Evolutionary conservation across 2,329 filamentous ascomycete genomes (phyloP).

Genomic region (Periconia digitata): DNA sequence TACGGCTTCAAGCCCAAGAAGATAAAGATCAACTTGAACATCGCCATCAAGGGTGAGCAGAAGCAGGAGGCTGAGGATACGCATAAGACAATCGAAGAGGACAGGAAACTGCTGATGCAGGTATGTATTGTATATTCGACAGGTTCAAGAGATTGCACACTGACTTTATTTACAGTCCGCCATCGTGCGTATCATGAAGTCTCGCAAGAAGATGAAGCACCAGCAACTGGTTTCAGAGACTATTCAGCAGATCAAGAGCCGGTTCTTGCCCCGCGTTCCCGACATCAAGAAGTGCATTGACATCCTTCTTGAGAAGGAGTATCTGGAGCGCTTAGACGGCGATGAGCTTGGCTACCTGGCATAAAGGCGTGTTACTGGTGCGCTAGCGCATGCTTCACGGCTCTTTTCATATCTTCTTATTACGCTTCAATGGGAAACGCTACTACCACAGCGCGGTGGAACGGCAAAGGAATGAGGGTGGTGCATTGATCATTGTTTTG

Average conservation of each 20-base stretch:
- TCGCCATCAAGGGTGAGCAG: constrained; percentile 90
- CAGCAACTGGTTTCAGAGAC: constrained; percentile 91
- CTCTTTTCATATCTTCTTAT: neutral
- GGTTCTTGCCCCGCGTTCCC: constrained; percentile 87
- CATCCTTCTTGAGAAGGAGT: constrained; percentile 97
- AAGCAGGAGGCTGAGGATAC: constrained; percentile 97
- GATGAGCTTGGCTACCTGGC: constrained; percentile 95
- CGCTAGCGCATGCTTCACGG: neutral
- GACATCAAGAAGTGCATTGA: constrained; percentile 99
- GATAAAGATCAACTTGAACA: constrained; percentile 93
- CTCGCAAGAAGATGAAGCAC: constrained; percentile 98
- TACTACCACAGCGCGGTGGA: too few relatives aligned
- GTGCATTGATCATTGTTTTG: too few relatives aligned
- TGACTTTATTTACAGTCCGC: constrained; percentile 68
- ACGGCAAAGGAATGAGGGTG: too few relatives aligned
- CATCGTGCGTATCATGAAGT: constrained; percentile 99
- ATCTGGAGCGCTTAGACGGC: constrained; percentile 90
- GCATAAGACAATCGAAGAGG: constrained; percentile 99
- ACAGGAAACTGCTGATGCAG: constrained; percentile 94
- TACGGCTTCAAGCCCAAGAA: constrained; percentile 98
- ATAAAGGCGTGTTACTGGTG: constrained; percentile 45
- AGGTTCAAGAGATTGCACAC: constrained; percentile 9
- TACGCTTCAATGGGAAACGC: too few relatives aligned
- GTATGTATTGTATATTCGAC: constrained; percentile 56
- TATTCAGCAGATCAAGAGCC: constrained; percentile 89